Conservation (phyloP, 441 rosid species). For the Populus tomentosa region DNA sequence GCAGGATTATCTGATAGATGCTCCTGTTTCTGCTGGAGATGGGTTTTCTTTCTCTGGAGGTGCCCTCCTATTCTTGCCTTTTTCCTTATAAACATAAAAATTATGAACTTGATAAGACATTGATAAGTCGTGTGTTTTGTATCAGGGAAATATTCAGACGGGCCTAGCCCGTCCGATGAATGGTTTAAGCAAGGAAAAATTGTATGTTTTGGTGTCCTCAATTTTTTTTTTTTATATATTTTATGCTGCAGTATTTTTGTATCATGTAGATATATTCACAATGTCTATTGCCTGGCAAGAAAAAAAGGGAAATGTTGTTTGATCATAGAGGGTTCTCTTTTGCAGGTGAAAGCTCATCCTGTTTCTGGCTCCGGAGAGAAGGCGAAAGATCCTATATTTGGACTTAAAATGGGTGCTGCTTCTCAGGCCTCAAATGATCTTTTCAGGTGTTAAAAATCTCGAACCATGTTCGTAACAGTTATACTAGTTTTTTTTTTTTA, state of each 20-base stretch:
- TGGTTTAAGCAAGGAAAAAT: slow-evolving; percentile 86
- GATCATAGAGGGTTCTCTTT: background rate
- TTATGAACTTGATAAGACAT: background rate
- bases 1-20: slow-evolving; percentile 86
- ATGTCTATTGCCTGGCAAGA: background rate
- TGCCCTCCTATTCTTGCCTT: slow-evolving; percentile 14
- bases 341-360: slow-evolving; percentile 75
- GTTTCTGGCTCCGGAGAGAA: slow-evolving; percentile 61
- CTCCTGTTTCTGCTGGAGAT: slow-evolving; percentile 81
- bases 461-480: too few species aligned
- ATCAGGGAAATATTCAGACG: slow-evolving; percentile 82
- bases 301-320: background rate
- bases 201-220: slow-evolving; percentile 28
- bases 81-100: background rate
- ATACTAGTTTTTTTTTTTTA: background rate
- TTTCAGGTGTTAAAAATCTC: slow-evolving; percentile 48
- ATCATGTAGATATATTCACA: background rate
- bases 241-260: background rate
- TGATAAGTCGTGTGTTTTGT: background rate
- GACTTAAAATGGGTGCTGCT: slow-evolving; percentile 74
- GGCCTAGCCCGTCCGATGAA: slow-evolving; percentile 69
- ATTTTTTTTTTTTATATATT: background rate
- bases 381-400: slow-evolving; percentile 86
- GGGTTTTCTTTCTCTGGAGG: slow-evolving; percentile 96
- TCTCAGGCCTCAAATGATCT: slow-evolving; percentile 73